Base-by-base conservation (phyloP, 805 yeast genomes). In the Grigorovia yakushimaensis region DNA sequence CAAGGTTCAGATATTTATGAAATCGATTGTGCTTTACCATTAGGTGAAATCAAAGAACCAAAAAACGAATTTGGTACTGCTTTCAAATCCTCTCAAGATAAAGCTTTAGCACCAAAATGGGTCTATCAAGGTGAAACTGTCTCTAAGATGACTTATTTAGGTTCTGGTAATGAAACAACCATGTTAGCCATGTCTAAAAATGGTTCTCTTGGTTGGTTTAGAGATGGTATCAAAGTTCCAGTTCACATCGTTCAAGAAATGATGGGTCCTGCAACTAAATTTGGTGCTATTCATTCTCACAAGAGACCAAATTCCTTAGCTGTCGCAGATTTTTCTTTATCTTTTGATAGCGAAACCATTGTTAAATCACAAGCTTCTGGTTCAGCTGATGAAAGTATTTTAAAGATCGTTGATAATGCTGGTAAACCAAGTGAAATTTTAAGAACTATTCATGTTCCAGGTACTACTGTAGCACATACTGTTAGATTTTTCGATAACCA, bases 1-100 rank as follows among this genome's bases (percentile, higher is more conserved):
- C 60, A 57, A 46, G 66, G 65, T 11, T 54, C 60, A 36, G 62
- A 62, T 41, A 53, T 64, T 11, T 62, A 58, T 50, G 65, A 62
- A 44, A 47, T 64, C 18, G 63, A 55, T 21, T 55, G 59, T 47
- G 54, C 47, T 21, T 50, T 64, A 46, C 68, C 68, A 19, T 42
- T 60, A 20, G 60, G 60, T 2, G 48, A 57, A 5, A 55, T 57
- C 35, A 39, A 39, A 24, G 39, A 30, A 17, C 48, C 42, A 30
- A 35, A 42, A 11, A 37, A 49, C 11, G 36, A 19, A 40, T 11
- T 22, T 10, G 94, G 83, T 39, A 91, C 82, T 49, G 88, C 82
- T 2, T 73, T 83, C 40, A 81, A 76, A 22, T 87, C 79, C 48
- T 49, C 53, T 13, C 59, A 58, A 39, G 46, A 49, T 11, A 48